A percentile compares a stretch with the other conserved stretches of the same genome.
phyloP scores from a whole-genome alignment of 208 protist species.

The Leishmania tarentolae region DNA sequence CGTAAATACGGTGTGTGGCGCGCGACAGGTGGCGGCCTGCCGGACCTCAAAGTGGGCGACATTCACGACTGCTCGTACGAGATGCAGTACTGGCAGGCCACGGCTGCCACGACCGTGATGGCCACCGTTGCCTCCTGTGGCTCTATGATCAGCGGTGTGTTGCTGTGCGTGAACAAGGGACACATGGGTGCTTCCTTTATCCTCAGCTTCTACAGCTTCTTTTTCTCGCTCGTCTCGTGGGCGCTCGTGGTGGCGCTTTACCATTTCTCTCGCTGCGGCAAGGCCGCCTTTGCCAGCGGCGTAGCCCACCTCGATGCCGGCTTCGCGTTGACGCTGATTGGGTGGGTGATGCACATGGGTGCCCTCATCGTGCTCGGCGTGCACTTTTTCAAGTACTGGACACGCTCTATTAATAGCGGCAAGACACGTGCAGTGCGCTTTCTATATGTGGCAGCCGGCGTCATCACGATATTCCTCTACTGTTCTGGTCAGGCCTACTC shows the following conservation, averaged over 20 bases:
- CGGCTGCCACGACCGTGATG: constrained; percentile 44
- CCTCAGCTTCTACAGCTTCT: constrained; percentile 45
- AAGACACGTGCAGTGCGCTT: constrained; percentile 35
- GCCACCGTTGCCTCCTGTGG: constrained; percentile 33
- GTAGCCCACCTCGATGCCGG: constrained; percentile 50
- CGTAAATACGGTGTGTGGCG: constrained; percentile 48
- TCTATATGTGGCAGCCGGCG: constrained; percentile 35
- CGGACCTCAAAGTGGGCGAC: constrained; percentile 29
- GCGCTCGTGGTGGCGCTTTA: constrained; percentile 39
- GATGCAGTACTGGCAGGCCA: constrained; percentile 55
- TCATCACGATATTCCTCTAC: constrained; percentile 47
- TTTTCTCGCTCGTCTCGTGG: constrained; percentile 46
- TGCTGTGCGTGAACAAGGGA: constrained; percentile 37
- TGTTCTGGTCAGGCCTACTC: constrained; percentile 40
- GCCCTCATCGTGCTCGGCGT: constrained; percentile 35
- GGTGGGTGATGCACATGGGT: constrained; percentile 31
- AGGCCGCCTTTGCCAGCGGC: constrained; percentile 35
- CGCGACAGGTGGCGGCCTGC: constrained; percentile 37
- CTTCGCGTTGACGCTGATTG: constrained; percentile 46
- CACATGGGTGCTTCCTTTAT: constrained; percentile 47
- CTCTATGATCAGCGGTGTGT: constrained; percentile 32
- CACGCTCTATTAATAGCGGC: constrained; percentile 41
- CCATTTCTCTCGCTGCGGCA: constrained; percentile 45
- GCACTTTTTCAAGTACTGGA: constrained; percentile 46
- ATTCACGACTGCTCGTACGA: constrained; percentile 54